A percentile compares a stretch with the other conserved stretches of the same genome.
These are phyloP conservation scores for Bocquillonia castaneifolia DNA, from an alignment of 441 rosid genomes.

Conservation along the genomic window DNA sequence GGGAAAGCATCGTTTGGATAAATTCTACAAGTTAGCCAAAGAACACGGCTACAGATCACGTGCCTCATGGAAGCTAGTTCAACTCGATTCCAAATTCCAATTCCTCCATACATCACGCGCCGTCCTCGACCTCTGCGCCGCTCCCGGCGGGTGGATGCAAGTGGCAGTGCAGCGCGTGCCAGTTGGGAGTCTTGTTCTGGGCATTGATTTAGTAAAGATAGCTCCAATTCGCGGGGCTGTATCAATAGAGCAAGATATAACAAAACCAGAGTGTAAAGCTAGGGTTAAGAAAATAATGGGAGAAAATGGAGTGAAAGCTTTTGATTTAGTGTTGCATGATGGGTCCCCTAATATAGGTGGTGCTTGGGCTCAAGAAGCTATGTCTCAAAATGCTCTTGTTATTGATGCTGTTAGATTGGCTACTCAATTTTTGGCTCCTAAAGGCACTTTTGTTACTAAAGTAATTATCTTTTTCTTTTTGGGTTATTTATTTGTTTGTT, in stretches of 20 bases:
- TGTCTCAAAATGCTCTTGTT: slow-evolving; percentile 79
- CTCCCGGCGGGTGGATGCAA: slow-evolving; percentile 97
- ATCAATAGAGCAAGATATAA: slow-evolving; percentile 70
- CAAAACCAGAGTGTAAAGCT: slow-evolving; percentile 60
- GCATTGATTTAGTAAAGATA: slow-evolving; percentile 75
- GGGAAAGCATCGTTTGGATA: slow-evolving; percentile 81
- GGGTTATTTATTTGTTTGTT: not conserved
- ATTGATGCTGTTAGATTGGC: slow-evolving; percentile 80
- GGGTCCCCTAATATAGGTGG: slow-evolving; percentile 95
- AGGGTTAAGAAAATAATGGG: slow-evolving; percentile 58
- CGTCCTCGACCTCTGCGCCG: slow-evolving; percentile 92
- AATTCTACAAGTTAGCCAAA: slow-evolving; percentile 69
- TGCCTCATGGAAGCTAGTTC: slow-evolving; percentile 83
- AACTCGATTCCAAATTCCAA: slow-evolving; percentile 65
- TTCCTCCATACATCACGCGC: slow-evolving; percentile 60
- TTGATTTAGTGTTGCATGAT: slow-evolving; percentile 76
- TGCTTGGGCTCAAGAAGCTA: slow-evolving; percentile 81
- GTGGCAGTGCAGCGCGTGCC: slow-evolving; percentile 79
- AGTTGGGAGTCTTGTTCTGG: slow-evolving; percentile 80
- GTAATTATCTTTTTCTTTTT: slow-evolving; percentile 28
- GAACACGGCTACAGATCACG: slow-evolving; percentile 93
- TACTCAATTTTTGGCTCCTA: slow-evolving; percentile 70
- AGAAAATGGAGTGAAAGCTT: slow-evolving; percentile 52
- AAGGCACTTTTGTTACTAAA: slow-evolving; percentile 72
- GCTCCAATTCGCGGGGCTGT: slow-evolving; percentile 62